A percentile compares a stretch with the other conserved stretches of the same genome.
Evolutionary conservation across 2,329 filamentous ascomycete species (phyloP).

Genomic region (Zymoseptoria crescenta): DNA sequence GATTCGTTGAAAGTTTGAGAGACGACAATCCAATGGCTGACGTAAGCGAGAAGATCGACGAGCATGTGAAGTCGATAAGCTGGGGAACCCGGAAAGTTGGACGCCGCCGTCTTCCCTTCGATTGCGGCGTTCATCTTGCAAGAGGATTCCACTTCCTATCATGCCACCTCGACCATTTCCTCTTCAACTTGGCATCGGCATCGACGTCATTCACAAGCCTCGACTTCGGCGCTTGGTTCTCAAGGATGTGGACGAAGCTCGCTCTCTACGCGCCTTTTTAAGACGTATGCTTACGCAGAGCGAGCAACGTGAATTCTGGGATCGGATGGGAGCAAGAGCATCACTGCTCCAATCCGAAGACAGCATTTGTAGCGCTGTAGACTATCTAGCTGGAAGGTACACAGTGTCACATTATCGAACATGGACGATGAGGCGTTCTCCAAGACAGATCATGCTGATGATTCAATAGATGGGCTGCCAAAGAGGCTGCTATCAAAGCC

Average conservation of each 20-base stretch:
- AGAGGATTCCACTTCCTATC: not conserved
- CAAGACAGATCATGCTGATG: not conserved
- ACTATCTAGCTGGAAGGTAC: constrained; percentile 20
- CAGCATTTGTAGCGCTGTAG: not conserved
- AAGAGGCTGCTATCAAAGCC: constrained; percentile 44
- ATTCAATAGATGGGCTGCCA: constrained; percentile 41
- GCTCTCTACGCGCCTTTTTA: constrained; percentile 33
- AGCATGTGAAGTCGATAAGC: not conserved
- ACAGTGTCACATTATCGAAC: not conserved
- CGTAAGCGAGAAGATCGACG: not conserved
- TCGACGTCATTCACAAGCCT: constrained; percentile 64
- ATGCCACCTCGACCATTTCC: constrained; percentile 51
- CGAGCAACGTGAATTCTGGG: constrained; percentile 20
- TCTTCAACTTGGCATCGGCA: constrained; percentile 62
- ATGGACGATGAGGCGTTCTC: not conserved
- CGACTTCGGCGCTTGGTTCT: not conserved
- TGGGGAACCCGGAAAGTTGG: too few species aligned
- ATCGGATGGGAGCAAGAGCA: not conserved
- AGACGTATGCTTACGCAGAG: constrained; percentile 19
- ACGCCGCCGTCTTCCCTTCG: not conserved
- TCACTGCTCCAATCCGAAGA: not conserved
- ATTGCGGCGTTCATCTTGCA: not conserved
- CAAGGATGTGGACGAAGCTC: constrained; percentile 32
- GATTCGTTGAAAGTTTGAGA: not conserved
- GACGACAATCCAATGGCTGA: not conserved